Conservation (phyloP, 2,329 filamentous ascomycete genomes). For the Sporothrix euskadiensis region DNA sequence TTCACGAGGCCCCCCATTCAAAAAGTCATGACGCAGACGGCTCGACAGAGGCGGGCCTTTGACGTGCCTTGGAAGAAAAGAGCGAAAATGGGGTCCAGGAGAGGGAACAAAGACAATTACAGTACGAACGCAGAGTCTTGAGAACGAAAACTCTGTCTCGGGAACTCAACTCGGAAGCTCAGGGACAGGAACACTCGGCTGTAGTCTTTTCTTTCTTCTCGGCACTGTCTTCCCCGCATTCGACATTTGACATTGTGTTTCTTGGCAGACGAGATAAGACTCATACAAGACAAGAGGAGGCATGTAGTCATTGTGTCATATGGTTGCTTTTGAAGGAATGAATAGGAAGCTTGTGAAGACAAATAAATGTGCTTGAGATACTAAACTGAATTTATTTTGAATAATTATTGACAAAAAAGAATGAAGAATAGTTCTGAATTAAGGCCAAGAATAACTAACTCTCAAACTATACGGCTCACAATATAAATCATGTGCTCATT, state of each 20-base stretch:
- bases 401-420: neutral
- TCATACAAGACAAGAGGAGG: neutral
- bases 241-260: neutral
- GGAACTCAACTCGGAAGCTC: neutral
- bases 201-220: neutral
- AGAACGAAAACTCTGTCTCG: neutral
- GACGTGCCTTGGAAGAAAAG: slow-evolving; percentile 9
- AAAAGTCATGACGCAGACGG: slow-evolving; percentile 17
- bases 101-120: neutral
- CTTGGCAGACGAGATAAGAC: neutral
- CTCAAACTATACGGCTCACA: neutral
- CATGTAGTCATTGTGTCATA: neutral
- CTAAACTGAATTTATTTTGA: neutral
- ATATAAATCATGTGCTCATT: neutral
- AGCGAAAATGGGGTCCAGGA: neutral
- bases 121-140: neutral
- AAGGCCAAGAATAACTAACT: too few relatives aligned
- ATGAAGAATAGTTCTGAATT: neutral
- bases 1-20: neutral
- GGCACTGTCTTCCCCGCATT: neutral
- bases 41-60: neutral
- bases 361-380: neutral
- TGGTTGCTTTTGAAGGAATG: neutral
- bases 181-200: neutral
- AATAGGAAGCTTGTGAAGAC: neutral